Base-by-base conservation (phyloP, 306 rosid species). In the Quercus ilex region DNA sequence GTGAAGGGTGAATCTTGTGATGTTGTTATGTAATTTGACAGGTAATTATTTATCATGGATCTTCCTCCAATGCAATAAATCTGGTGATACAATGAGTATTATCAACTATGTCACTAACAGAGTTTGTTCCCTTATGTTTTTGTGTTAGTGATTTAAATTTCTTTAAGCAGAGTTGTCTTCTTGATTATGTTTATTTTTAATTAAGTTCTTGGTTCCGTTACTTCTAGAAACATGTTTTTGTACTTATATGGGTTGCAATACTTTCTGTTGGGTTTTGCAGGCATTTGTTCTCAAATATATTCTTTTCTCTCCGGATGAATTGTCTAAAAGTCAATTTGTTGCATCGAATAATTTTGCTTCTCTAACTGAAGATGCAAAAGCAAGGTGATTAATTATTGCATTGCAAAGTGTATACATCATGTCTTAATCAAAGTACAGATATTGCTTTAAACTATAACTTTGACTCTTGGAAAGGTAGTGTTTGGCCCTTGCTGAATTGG, bases 271-370 rank as follows among this genome's bases (percentile, higher is more conserved):
- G 56, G 75, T 81, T 81, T 55, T 80, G 75, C 98, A 95, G 99
- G 99, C 98, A 68, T 91, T 87, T 84, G 99, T 91, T 85, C 89
- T 95, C 83, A 95, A 92, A 87, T 86, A 92, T 87, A 85, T 95
- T 68, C 79, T 95, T 82, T 95, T 91, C 93, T 85, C 86, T 79
- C 85, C 77, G 14, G 81, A 87, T 21, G 96, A 89, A 85, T 83
- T 76, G 69, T 83, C 84, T 77, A 85, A 77, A 78, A 88, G 86
- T 88, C 88, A 77, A 52, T 75, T 82, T 84, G 86, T 78, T 85
- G 85, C 93, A 81, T 81, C 97, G 10, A 81, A 82, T 83, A 80
- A 85, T 86, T 85, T 92, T 85, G 74, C 94, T 73, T 88, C 94
- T 71, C 89, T 89, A 78, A 71, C 93, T 69, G 98, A 92, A 73